A percentile compares a stretch with the other conserved stretches of the same genome.
These are phyloP conservation scores for Gossypium gossypioides DNA, from an alignment of 441 rosid genomes.

Conservation along the genomic window DNA sequence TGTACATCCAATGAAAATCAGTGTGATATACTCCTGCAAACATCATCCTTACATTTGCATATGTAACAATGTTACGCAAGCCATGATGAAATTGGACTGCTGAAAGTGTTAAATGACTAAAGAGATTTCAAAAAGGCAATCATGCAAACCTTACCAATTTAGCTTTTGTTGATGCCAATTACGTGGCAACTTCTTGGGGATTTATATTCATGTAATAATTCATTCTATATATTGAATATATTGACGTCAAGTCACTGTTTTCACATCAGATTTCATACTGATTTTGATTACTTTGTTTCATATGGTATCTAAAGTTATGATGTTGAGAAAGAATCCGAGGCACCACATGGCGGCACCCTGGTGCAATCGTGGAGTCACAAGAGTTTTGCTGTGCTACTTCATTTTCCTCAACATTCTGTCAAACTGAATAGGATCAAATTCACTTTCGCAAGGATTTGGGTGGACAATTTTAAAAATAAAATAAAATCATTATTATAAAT, in stretches of 20 bases:
- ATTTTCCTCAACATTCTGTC: not conserved
- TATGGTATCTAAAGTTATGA: not conserved
- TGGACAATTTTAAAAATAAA: not conserved
- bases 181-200: too few relatives aligned
- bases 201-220: too few relatives aligned
- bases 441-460: slow-evolving; percentile 8
- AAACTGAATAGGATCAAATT: slow-evolving; percentile 5
- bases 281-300: not conserved
- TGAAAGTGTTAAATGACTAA: not conserved
- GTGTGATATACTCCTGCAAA: not conserved
- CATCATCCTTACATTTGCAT: not conserved
- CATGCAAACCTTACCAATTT: not conserved
- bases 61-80: not conserved
- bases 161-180: not conserved
- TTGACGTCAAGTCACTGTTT: too few relatives aligned
- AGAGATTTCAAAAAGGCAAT: not conserved
- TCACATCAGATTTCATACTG: too few relatives aligned
- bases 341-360: slow-evolving; percentile 23
- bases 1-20: not conserved
- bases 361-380: not conserved
- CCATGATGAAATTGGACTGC: not conserved
- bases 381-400: not conserved
- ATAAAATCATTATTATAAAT: too few relatives aligned
- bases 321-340: not conserved
- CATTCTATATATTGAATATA: too few relatives aligned